Conservation (phyloP, 768 basidiomycete species). For the Russula griseocarnosa region DNA sequence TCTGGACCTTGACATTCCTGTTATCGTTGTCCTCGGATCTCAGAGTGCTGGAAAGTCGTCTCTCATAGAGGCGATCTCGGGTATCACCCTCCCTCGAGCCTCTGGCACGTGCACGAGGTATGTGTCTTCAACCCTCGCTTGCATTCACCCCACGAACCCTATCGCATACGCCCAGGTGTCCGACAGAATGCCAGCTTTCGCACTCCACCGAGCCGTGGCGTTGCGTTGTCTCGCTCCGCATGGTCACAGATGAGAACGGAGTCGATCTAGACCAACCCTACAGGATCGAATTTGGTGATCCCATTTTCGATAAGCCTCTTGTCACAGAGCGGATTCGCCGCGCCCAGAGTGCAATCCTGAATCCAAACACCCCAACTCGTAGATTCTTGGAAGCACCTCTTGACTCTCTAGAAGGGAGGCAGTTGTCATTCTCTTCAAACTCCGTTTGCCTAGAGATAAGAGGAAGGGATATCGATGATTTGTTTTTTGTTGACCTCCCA, state of each 20-base stretch:
- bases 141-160: too few species aligned
- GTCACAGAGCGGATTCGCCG: slow-evolving; percentile 66
- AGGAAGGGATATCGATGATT: slow-evolving; percentile 38
- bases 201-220: slow-evolving; percentile 34
- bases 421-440: slow-evolving; percentile 39
- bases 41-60: slow-evolving; percentile 78
- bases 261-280: slow-evolving; percentile 36
- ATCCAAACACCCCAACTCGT: slow-evolving; percentile 40
- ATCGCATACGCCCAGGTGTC: slow-evolving; percentile 32
- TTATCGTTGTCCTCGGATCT: slow-evolving; percentile 67
- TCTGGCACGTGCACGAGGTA: slow-evolving; percentile 74
- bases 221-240: slow-evolving; percentile 36
- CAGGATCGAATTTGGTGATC: slow-evolving; percentile 32
- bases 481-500: slow-evolving; percentile 43
- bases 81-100: slow-evolving; percentile 63
- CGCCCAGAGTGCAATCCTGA: slow-evolving; percentile 63
- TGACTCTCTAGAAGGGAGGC: slow-evolving; percentile 29
- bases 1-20: slow-evolving; percentile 60
- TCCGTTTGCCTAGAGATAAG: slow-evolving; percentile 38
- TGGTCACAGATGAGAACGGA: slow-evolving; percentile 33
- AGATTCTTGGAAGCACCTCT: slow-evolving; percentile 41
- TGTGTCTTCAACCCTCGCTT: not conserved
- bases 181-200: slow-evolving; percentile 38
- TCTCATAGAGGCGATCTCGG: slow-evolving; percentile 71
- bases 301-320: slow-evolving; percentile 47